A percentile compares a stretch with the other conserved stretches of the same genome.
Conservation (phyloP, 208 protist genomes). For the Histomonas meleagridis region DNA sequence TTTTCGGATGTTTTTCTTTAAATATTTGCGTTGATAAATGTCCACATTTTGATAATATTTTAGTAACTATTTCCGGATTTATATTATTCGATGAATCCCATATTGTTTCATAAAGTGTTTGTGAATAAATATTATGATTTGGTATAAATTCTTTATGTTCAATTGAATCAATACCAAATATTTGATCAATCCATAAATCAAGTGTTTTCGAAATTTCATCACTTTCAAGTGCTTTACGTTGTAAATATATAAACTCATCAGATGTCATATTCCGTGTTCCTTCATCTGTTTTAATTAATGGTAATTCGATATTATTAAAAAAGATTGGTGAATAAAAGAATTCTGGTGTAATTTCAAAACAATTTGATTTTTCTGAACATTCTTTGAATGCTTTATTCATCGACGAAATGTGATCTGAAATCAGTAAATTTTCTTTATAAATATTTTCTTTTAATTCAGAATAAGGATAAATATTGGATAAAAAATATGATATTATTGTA, state of each 20-base stretch:
- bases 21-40: not conserved
- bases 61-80: not conserved
- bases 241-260: not conserved
- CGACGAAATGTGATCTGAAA: no score
- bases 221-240: not conserved
- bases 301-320: not conserved
- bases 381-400: no score
- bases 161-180: not conserved
- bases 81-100: not conserved
- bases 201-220: not conserved
- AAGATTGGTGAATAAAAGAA: not conserved
- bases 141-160: no score
- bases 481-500: no score
- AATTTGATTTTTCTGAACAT: not conserved
- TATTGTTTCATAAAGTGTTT: no score
- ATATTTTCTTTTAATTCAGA: no score
- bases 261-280: no score
- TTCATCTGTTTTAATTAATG: not conserved
- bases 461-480: no score
- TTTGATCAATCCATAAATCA: not conserved
- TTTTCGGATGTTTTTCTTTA: conserved; percentile 18
- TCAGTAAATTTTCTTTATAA: no score
- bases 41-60: not conserved
- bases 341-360: not conserved
- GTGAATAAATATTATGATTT: no score